These are phyloP conservation scores for Farysia itapuensis DNA, from an alignment of 1,284 basidiomycete species.

Conservation along the genomic window DNA sequence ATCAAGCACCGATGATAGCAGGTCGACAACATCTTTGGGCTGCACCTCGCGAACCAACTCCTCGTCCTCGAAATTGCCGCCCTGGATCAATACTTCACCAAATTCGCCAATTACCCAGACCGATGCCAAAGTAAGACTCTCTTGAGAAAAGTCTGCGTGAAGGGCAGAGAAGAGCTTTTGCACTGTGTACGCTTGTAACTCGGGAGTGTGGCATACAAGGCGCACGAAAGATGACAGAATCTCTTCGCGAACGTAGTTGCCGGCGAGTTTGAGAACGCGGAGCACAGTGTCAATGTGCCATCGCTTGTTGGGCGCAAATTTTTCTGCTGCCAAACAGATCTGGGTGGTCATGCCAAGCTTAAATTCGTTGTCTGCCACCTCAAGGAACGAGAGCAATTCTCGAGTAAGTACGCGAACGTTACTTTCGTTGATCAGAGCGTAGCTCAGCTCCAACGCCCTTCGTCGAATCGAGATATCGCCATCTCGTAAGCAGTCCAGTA, in stretches of 20 bases:
- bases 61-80: constrained; percentile 69
- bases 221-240: constrained; percentile 93
- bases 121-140: constrained; percentile 86
- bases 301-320: constrained; percentile 94
- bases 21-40: constrained; percentile 81
- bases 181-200: constrained; percentile 91
- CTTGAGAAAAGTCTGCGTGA: constrained; percentile 89
- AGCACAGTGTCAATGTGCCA: constrained; percentile 99
- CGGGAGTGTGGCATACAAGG: constrained; percentile 93
- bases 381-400: constrained; percentile 91
- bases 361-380: constrained; percentile 98
- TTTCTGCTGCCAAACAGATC: constrained; percentile 91
- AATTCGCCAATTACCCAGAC: constrained; percentile 98
- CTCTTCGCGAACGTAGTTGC: constrained; percentile 96
- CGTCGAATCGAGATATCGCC: constrained; percentile 98
- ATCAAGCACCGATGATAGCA: constrained; percentile 82
- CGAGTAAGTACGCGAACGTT: constrained; percentile 90
- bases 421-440: constrained; percentile 92
- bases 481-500: constrained; percentile 95
- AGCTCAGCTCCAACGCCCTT: constrained; percentile 92
- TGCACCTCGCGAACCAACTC: constrained; percentile 69
- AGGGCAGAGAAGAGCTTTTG: constrained; percentile 89
- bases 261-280: constrained; percentile 89
- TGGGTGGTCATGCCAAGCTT: constrained; percentile 97
- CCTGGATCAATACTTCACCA: constrained; percentile 83